phyloP scores from a whole-genome alignment of 108 stramenopile species.

The Cyclotella sp. region DNA sequence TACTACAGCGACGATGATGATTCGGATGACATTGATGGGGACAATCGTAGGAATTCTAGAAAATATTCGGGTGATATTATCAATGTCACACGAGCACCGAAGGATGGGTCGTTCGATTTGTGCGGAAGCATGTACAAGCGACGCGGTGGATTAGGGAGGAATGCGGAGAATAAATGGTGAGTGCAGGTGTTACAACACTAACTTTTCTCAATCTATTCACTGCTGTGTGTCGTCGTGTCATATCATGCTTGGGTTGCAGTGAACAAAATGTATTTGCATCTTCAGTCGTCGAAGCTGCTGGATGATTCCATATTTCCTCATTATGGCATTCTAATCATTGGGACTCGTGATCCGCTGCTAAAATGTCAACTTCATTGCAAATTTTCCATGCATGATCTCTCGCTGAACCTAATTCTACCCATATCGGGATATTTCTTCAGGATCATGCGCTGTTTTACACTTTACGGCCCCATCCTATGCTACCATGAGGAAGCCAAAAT shows the following conservation, averaged over 20 bases:
- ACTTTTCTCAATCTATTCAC: neutral
- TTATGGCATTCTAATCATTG: too few relatives aligned
- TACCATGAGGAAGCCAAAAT: slow-evolving; percentile 55
- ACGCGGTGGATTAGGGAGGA: slow-evolving; percentile 61
- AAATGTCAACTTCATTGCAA: too few relatives aligned
- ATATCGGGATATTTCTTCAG: neutral
- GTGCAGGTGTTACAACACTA: slow-evolving; percentile 1
- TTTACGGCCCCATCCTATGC: slow-evolving; percentile 52
- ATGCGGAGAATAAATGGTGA: slow-evolving; percentile 59
- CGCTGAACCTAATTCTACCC: too few relatives aligned
- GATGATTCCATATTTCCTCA: too few relatives aligned
- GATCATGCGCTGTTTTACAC: slow-evolving; percentile 57
- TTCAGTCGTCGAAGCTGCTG: too few relatives aligned
- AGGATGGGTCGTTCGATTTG: slow-evolving; percentile 44
- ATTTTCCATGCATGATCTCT: too few relatives aligned
- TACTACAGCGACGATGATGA: slow-evolving; percentile 4
- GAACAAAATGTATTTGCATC: too few relatives aligned
- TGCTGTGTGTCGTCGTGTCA: neutral
- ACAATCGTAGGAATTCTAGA: neutral
- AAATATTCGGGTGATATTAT: neutral
- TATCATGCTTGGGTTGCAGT: too few relatives aligned
- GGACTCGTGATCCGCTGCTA: too few relatives aligned
- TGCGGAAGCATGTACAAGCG: slow-evolving; percentile 61
- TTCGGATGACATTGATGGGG: slow-evolving; percentile 1
- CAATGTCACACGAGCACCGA: neutral